Conservation (phyloP, 208 protist species). For the Acanthamoeba lugdunensis region DNA sequence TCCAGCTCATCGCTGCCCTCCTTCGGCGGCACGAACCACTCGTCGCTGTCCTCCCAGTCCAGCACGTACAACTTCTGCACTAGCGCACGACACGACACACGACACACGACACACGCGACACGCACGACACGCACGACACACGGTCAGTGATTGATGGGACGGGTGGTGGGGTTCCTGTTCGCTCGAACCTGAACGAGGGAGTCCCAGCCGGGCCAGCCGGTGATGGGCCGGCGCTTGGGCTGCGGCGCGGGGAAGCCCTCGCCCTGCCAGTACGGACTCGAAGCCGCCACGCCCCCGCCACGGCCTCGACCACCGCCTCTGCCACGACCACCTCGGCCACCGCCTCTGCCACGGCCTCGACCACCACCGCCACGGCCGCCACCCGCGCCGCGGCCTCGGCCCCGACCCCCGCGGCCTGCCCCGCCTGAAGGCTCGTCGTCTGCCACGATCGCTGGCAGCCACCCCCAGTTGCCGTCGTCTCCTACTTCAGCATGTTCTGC, state of each 20-base stretch:
- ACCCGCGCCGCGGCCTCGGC: not conserved
- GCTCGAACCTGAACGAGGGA: not conserved
- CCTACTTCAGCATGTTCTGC: too few relatives aligned
- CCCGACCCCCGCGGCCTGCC: not conserved
- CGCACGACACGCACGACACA: not conserved
- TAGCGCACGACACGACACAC: not conserved
- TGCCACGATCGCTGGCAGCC: not conserved
- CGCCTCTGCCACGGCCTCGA: not conserved
- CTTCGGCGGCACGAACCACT: not conserved
- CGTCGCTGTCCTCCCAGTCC: conserved; percentile 25
- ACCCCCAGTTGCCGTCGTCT: not conserved
- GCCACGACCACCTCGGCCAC: not conserved
- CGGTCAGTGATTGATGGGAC: too few relatives aligned
- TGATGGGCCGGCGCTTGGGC: not conserved
- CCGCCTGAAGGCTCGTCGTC: not conserved
- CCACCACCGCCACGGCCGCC: not conserved
- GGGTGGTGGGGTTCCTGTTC: too few relatives aligned
- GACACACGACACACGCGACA: not conserved
- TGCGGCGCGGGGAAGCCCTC: not conserved
- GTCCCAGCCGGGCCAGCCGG: not conserved
- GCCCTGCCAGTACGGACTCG: not conserved
- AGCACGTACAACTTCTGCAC: conserved; percentile 36
- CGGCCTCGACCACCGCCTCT: not conserved
- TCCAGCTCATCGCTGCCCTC: not conserved
- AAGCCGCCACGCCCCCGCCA: not conserved